These are phyloP conservation scores for Peronosclerospora sorghi DNA, from an alignment of 352 stramenopile genomes.

Conservation along the genomic window DNA sequence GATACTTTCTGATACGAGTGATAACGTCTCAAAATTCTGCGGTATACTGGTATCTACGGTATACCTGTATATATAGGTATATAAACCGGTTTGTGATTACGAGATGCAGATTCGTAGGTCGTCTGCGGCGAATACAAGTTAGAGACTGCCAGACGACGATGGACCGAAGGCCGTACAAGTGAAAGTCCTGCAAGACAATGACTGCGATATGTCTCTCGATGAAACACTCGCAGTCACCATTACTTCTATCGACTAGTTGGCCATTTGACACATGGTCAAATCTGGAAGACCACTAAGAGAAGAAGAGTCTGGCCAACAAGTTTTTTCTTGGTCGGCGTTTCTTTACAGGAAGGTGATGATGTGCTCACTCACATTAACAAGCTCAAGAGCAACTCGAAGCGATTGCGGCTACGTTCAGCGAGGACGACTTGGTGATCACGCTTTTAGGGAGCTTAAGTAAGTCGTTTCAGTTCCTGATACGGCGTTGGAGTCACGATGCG, in stretches of 20 bases:
- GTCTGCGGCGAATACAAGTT: neutral
- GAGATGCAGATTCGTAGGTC: no score
- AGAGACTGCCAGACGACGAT: neutral
- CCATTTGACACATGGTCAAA: neutral
- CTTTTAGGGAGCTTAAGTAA: conserved; percentile 8
- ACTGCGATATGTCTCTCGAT: neutral
- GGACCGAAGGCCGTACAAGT: neutral
- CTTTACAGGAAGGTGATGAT: conserved; percentile 13
- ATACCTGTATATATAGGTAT: no score
- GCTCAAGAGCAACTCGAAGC: conserved; percentile 9
- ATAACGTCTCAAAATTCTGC: no score
- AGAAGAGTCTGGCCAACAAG: neutral
- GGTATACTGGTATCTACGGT: no score
- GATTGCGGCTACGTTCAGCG: conserved; percentile 3
- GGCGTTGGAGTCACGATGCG: conserved; percentile 9
- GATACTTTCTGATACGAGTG: no score
- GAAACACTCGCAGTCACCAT: neutral
- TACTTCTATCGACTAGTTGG: neutral
- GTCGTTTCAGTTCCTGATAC: conserved; percentile 15
- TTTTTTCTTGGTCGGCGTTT: conserved; percentile 7
- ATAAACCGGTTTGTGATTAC: no score
- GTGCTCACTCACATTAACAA: conserved; percentile 11
- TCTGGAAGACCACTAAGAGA: neutral
- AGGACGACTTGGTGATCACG: conserved; percentile 9
- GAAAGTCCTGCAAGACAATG: neutral